A percentile compares a stretch with the other conserved stretches of the same genome.
Conservation (phyloP, 192 early-diverging fungal species). For the Podila verticillata region DNA sequence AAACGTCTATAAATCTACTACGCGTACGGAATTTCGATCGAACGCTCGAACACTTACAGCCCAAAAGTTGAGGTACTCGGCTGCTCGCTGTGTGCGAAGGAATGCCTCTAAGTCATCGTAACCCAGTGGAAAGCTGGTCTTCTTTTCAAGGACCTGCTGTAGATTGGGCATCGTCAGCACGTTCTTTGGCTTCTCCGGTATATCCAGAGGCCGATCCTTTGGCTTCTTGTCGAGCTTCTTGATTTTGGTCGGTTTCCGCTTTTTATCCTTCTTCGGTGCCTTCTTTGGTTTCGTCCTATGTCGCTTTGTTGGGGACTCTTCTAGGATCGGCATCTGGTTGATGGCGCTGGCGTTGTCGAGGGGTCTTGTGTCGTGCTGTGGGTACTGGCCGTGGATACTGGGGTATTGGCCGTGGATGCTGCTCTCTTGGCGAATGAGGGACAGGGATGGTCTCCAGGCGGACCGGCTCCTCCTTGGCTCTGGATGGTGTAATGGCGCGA, state of each 20-base stretch:
- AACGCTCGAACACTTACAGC: not conserved
- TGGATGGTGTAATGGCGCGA: not conserved
- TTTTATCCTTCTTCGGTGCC: not conserved
- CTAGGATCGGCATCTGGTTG: not conserved
- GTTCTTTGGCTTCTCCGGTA: not conserved
- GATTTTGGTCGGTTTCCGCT: not conserved
- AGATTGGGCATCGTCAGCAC: not conserved
- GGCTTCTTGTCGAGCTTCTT: not conserved
- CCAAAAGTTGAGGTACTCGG: slow-evolving; percentile 6
- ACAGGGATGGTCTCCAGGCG: not conserved
- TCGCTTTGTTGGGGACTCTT: not conserved
- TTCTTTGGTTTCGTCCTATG: not conserved
- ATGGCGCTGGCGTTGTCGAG: not conserved
- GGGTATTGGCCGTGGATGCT: not conserved
- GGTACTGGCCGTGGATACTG: not conserved
- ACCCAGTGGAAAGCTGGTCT: not conserved
- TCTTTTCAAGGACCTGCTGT: not conserved
- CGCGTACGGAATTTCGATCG: too few relatives aligned
- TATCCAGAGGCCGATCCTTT: not conserved
- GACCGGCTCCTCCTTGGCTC: not conserved
- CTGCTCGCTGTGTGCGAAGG: not conserved
- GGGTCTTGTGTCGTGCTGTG: not conserved
- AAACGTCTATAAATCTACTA: too few relatives aligned
- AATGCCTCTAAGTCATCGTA: slow-evolving; percentile 7
- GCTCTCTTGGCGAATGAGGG: slow-evolving; percentile 1